Evolutionary conservation across 768 basidiomycete species (phyloP).

Genomic region (Nidula microcarpa): DNA sequence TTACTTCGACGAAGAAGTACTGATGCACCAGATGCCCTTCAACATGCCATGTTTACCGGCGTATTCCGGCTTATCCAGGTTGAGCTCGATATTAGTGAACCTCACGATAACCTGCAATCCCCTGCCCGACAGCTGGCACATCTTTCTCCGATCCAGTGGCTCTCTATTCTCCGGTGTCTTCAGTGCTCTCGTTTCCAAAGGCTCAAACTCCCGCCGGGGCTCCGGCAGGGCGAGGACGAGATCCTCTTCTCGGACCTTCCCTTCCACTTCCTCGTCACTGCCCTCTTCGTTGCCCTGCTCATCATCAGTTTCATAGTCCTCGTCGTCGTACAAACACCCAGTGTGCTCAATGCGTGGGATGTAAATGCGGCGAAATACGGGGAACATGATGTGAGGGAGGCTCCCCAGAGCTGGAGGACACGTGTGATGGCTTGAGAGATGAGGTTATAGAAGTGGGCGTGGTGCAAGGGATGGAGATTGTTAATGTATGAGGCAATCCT

Average conservation of each 20-base stretch:
- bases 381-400: slow-evolving; percentile 13
- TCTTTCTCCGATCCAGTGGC: not conserved
- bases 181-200: not conserved
- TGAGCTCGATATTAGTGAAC: slow-evolving; percentile 23
- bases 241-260: not conserved
- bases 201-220: not conserved
- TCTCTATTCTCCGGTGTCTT: not conserved
- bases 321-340: too few species aligned
- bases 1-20: too few species aligned
- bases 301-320: too few species aligned
- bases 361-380: slow-evolving; percentile 1
- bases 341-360: not conserved
- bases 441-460: slow-evolving; percentile 15
- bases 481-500: slow-evolving; percentile 33
- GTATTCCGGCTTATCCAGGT: slow-evolving; percentile 22
- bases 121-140: slow-evolving; percentile 1
- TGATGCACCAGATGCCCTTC: slow-evolving; percentile 19
- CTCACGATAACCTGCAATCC: slow-evolving; percentile 21
- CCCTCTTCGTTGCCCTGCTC: too few species aligned
- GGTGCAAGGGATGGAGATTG: slow-evolving; percentile 27
- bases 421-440: slow-evolving; percentile 18
- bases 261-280: too few species aligned
- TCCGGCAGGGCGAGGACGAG: not conserved
- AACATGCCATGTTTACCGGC: slow-evolving; percentile 24
- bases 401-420: slow-evolving; percentile 26